phyloP scores from a whole-genome alignment of 495 filamentous ascomycete species.

The Podospora pseudocomata region DNA sequence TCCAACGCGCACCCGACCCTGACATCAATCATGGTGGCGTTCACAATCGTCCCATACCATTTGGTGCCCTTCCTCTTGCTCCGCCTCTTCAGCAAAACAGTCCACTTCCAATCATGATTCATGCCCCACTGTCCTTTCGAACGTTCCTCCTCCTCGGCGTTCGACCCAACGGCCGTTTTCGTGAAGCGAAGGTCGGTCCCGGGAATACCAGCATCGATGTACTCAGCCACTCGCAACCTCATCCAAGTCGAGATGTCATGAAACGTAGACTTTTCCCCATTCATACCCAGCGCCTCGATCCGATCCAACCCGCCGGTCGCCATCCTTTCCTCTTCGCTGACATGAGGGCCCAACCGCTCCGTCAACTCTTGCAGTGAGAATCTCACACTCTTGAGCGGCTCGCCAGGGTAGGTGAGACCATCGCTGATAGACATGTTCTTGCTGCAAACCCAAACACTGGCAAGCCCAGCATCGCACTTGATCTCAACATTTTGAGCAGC shows the following conservation, averaged over 20 bases:
- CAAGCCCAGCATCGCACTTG: not conserved
- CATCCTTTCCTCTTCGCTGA: not conserved
- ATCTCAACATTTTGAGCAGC: not conserved
- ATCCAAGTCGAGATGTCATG: not conserved
- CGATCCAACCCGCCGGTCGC: not conserved
- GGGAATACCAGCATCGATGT: not conserved
- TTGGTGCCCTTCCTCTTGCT: not conserved
- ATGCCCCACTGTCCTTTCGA: not conserved
- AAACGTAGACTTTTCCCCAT: not conserved
- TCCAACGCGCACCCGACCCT: not conserved
- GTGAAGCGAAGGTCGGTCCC: not conserved
- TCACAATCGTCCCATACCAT: not conserved
- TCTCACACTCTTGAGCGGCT: not conserved
- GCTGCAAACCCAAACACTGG: not conserved
- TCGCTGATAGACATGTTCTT: not conserved
- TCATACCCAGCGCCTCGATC: not conserved
- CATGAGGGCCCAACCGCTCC: not conserved
- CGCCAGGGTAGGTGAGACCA: not conserved
- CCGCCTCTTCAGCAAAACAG: slow-evolving; percentile 7
- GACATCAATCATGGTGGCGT: slow-evolving; percentile 3
- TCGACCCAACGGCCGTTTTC: not conserved
- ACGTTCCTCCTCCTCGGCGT: not conserved
- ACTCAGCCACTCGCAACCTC: not conserved
- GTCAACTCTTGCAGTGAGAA: not conserved
- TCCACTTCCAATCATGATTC: slow-evolving; percentile 2